phyloP scores from a whole-genome alignment of 2,329 filamentous ascomycete species.

The Fusarium sp. region DNA sequence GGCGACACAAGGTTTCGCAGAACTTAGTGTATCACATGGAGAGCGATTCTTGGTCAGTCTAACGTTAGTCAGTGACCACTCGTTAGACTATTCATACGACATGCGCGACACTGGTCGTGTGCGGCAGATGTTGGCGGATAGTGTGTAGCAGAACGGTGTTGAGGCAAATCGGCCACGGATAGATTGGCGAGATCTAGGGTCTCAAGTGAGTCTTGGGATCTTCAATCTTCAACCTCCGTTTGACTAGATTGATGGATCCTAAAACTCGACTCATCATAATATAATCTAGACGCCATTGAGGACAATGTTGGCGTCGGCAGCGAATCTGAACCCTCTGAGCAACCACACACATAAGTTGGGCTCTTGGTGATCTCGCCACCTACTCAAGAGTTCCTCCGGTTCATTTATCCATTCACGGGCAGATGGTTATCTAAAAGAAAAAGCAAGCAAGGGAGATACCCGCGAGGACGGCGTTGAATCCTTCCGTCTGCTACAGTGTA shows the following conservation, averaged over 20 bases:
- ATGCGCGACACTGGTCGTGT: not conserved
- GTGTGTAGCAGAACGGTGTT: constrained; percentile 3
- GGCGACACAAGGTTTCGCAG: not conserved
- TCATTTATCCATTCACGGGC: not conserved
- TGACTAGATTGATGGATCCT: constrained; percentile 10
- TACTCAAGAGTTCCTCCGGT: not conserved
- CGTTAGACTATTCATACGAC: constrained; percentile 3
- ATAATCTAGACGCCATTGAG: constrained; percentile 4
- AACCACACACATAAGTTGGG: not conserved
- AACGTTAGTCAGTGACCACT: not conserved
- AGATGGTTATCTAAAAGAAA: not conserved
- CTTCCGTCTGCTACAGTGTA: not conserved
- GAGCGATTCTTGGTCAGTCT: not conserved
- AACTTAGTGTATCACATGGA: not conserved
- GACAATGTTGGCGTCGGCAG: constrained; percentile 3
- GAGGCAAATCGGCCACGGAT: constrained; percentile 19
- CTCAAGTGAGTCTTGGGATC: constrained; percentile 7
- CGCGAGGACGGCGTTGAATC: not conserved
- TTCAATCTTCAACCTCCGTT: not conserved
- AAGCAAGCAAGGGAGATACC: not conserved
- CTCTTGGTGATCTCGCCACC: not conserved
- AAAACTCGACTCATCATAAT: not conserved
- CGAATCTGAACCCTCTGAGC: not conserved
- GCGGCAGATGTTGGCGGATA: not conserved
- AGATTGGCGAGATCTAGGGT: constrained; percentile 39